Percentiles rank a stretch among this genome's conserved stretches.
Evolutionary conservation across 805 yeast genomes (phyloP).

Genomic region (Debaryomyces tyrocola): DNA sequence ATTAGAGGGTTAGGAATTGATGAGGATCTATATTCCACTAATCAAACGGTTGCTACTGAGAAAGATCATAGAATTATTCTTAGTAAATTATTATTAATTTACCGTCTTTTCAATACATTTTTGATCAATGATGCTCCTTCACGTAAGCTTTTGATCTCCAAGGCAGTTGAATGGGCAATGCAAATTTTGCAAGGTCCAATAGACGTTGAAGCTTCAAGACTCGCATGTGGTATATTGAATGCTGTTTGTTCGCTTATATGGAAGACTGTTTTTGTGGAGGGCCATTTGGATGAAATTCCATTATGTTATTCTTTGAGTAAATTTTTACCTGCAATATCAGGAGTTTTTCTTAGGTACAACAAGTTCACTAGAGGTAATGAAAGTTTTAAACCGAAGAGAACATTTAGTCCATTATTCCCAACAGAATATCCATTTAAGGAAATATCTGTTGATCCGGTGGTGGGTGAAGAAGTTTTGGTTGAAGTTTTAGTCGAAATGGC

Average conservation of each 20-base stretch:
- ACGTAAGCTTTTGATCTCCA: constrained; percentile 42
- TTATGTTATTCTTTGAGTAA: constrained; percentile 51
- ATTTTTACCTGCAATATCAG: constrained; percentile 53
- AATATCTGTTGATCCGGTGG: constrained; percentile 69
- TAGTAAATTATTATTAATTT: constrained; percentile 60
- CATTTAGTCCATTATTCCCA: constrained; percentile 71
- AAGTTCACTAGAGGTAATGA: constrained; percentile 47
- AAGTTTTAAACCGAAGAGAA: constrained; percentile 57
- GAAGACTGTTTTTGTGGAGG: constrained; percentile 26
- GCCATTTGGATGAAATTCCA: constrained; percentile 30
- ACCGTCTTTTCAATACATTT: constrained; percentile 49
- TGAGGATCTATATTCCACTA: constrained; percentile 23
- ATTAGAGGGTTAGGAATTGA: constrained; percentile 54
- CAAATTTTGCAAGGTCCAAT: constrained; percentile 52
- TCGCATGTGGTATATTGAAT: constrained; percentile 60
- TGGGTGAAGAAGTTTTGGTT: constrained; percentile 64
- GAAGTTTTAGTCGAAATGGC: constrained; percentile 73
- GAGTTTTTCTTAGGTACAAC: constrained; percentile 52
- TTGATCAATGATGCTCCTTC: constrained; percentile 26
- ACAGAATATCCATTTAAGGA: constrained; percentile 61
- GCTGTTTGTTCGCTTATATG: constrained; percentile 45
- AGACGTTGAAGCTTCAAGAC: constrained; percentile 60
- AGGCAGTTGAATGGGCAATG: constrained; percentile 56
- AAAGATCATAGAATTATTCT: constrained; percentile 58
- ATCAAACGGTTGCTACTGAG: constrained; percentile 17